Evolutionary conservation across 306 rosid genomes (phyloP), one percentile per base, ranked within the genome.

Genomic region (Astragalus glycyphyllos): DNA sequence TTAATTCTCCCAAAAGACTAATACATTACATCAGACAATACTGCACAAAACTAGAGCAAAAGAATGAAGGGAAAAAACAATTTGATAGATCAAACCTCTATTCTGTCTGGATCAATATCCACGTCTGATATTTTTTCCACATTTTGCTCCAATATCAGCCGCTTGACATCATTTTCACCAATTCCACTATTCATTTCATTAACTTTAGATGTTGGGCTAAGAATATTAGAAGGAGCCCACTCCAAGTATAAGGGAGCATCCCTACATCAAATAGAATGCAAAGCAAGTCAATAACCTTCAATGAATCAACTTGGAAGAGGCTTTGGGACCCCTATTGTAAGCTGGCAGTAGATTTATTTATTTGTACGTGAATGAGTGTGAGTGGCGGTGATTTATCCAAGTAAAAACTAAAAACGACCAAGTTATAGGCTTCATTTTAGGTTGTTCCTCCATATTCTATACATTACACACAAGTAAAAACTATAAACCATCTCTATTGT

Each of bases 201-300:
- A 65, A 59, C 71, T 47, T 76, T 77, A 41, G 85, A 57, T 53
- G 66, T 79, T 73, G 11, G 86, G 74, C 50, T 59, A 64, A 94
- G 96, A 80, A 94, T 45, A 83, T 86, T 71, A 42, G 76, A 82
- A 61, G 99, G 99, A 68, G 97, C 97, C 97, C 97, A 89, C 77
- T 94, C 97, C 88, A 94, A 81, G 82, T 91, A 94, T 48, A 91
- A 77, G 3, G 99, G 99, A 50, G 85, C 89, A 86, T 89, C 97
- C 86, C 99, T 94, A 58, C 69, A 53, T 68, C 72, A 67, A 79
- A 40, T 54, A 14, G 13, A 53, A 60, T 8, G 51, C 46, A 59
- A 57, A 75, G 15, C 46, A 60, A 61, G 74, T 74, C 81, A 47
- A 71, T 55, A 38, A 40, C 68, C 76, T 61, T 61, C 61, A 11